phyloP scores from a whole-genome alignment of 352 stramenopile species.

The Globisporangium middletonii region DNA sequence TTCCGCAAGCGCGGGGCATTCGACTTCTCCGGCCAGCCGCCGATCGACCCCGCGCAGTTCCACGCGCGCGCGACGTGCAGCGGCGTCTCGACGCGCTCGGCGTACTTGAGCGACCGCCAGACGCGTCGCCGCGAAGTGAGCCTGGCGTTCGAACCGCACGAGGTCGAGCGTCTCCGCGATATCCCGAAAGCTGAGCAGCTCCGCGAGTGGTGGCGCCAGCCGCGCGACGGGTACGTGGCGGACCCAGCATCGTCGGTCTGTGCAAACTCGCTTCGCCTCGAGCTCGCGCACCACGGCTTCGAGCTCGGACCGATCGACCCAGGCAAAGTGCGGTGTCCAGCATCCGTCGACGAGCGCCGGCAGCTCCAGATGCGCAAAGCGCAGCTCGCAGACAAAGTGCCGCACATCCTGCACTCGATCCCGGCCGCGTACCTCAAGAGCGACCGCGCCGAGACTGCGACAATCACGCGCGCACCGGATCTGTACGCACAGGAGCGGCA shows the following conservation, averaged over 20 bases:
- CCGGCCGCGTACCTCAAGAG: slow-evolving; percentile 22
- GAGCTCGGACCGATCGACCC: slow-evolving; percentile 39
- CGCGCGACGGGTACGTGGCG: slow-evolving; percentile 46
- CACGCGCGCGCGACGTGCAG: slow-evolving; percentile 31
- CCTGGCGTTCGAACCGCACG: slow-evolving; percentile 46
- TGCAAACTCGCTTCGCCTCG: slow-evolving; percentile 37
- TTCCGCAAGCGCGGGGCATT: slow-evolving; percentile 47
- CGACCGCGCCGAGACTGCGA: slow-evolving; percentile 15
- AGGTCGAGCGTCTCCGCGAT: slow-evolving; percentile 42
- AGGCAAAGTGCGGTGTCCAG: slow-evolving; percentile 29
- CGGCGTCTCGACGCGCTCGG: slow-evolving; percentile 30
- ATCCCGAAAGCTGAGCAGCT: slow-evolving; percentile 44
- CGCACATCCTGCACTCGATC: slow-evolving; percentile 23
- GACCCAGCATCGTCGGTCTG: slow-evolving; percentile 32
- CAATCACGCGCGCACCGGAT: slow-evolving; percentile 24
- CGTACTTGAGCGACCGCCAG: slow-evolving; percentile 25
- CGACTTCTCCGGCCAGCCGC: slow-evolving; percentile 17
- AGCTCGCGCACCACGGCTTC: slow-evolving; percentile 24
- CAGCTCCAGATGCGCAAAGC: slow-evolving; percentile 23
- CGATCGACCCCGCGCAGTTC: slow-evolving; percentile 22
- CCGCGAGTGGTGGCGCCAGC: slow-evolving; percentile 47
- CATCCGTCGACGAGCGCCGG: slow-evolving; percentile 33
- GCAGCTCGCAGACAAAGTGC: slow-evolving; percentile 42
- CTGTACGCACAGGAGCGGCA: slow-evolving; percentile 35
- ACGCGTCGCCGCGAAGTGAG: slow-evolving; percentile 26